These are phyloP conservation scores for Lagenidium giganteum DNA, from an alignment of 352 stramenopile genomes.

Conservation along the genomic window DNA sequence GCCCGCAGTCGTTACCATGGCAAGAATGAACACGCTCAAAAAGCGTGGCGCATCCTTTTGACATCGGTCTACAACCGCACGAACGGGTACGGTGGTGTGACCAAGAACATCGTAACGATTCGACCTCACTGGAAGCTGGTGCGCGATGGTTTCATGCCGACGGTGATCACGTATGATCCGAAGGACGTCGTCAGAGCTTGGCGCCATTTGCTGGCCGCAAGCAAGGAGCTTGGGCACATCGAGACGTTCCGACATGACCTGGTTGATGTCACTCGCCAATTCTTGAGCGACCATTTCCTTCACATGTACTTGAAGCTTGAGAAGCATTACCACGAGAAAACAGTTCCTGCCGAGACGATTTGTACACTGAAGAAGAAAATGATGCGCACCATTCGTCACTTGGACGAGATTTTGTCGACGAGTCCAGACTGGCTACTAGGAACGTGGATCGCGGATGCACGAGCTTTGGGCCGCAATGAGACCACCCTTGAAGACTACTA, in stretches of 20 bases:
- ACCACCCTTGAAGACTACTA: conserved; percentile 43
- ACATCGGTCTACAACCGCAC: conserved; percentile 75
- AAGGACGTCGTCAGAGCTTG: conserved; percentile 52
- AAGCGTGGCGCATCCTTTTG: conserved; percentile 48
- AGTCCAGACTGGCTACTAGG: conserved; percentile 68
- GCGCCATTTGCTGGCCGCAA: conserved; percentile 47
- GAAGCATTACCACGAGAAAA: conserved; percentile 33
- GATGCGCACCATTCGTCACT: conserved; percentile 36
- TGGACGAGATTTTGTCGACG: conserved; percentile 63
- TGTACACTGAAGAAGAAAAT: conserved; percentile 37
- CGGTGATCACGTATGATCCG: conserved; percentile 65
- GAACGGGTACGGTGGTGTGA: conserved; percentile 55
- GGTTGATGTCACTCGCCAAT: conserved; percentile 78
- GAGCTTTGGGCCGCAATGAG: conserved; percentile 27
- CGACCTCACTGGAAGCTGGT: conserved; percentile 66
- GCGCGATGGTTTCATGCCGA: conserved; percentile 68
- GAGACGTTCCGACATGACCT: conserved; percentile 73
- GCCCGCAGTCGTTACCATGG: conserved; percentile 55
- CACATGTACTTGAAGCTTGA: conserved; percentile 55
- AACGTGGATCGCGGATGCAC: conserved; percentile 62
- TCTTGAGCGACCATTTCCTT: conserved; percentile 59
- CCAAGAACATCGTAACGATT: conserved; percentile 64
- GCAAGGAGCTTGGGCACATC: conserved; percentile 24
- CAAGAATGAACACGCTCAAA: conserved; percentile 35
- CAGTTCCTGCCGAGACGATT: conserved; percentile 22